Percentiles rank a stretch among this genome's conserved stretches.
These are phyloP conservation scores for Aspergillus diversus DNA, from an alignment of 495 filamentous ascomycete species.

Conservation along the genomic window DNA sequence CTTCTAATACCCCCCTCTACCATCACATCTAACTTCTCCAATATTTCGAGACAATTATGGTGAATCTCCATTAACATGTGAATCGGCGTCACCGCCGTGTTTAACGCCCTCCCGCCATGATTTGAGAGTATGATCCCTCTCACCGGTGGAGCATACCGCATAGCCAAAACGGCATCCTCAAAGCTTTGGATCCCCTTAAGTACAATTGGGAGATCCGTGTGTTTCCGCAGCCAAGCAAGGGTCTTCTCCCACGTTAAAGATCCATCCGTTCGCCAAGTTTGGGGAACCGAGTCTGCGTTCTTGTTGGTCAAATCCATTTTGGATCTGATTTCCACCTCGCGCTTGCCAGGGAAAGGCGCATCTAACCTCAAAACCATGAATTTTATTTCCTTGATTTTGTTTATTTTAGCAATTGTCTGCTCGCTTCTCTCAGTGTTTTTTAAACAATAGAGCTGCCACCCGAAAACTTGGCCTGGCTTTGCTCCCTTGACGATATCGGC, in stretches of 20 bases:
- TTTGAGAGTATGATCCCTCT: conserved; percentile 86
- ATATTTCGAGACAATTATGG: conserved; percentile 86
- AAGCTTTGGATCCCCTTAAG: conserved; percentile 92
- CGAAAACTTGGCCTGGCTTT: conserved; percentile 76
- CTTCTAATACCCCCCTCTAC: conserved; percentile 87
- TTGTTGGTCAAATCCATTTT: conserved; percentile 53
- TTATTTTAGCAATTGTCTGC: conserved; percentile 75
- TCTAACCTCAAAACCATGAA: conserved; percentile 87
- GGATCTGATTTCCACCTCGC: conserved; percentile 67
- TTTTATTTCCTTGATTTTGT: conserved; percentile 69
- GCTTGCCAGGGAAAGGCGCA: conserved; percentile 85
- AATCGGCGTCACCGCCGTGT: conserved; percentile 85
- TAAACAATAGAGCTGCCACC: conserved; percentile 93
- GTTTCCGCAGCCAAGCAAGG: conserved; percentile 72
- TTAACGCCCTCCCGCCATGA: conserved; percentile 82
- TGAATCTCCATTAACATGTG: conserved; percentile 87
- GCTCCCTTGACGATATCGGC: conserved; percentile 75
- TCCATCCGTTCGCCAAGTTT: conserved; percentile 63
- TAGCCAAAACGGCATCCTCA: conserved; percentile 84
- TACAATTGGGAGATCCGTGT: conserved; percentile 80
- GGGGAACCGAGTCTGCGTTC: conserved; percentile 35
- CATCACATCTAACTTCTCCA: conserved; percentile 78
- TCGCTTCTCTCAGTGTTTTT: conserved; percentile 78
- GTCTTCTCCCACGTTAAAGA: conserved; percentile 84
- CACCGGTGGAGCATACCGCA: conserved; percentile 63